Evolutionary conservation across 2,329 filamentous ascomycete genomes (phyloP), one percentile per base, ranked within the genome.

Genomic region (Stagonosporopsis tanaceti): DNA sequence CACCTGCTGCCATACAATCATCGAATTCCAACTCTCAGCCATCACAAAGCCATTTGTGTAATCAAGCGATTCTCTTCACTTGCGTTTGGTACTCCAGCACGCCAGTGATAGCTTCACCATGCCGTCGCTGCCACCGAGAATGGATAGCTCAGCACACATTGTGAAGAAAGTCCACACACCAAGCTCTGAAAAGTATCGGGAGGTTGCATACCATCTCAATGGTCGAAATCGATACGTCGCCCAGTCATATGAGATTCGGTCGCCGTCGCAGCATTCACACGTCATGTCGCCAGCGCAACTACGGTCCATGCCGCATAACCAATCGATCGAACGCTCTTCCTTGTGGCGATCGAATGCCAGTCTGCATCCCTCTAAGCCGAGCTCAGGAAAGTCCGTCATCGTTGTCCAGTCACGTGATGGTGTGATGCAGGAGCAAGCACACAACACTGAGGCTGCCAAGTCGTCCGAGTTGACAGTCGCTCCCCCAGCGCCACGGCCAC

Each of bases 401-500:
- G 63, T 62, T 62, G 61, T 50, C 50, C 61, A 22, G 54, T 41
- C 62, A 68, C 58, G 57, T 62, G 65, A 64, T 38, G 27, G 32
- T 24, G 17, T 35, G 57, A 53, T 54, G n/a, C 20, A 61, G 40
- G 24, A 37, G 34, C 45, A 39, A 24, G 22, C 52, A 41, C 56
- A 47, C 25, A 39, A 39, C 11, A 4, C 28, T 32, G 24, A 14
- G 48, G 4, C 4, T 38, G 15, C 8, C 28, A n/a, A 56, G 2
- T 34, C 24, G 12, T 52, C 45, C 22, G 40, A 35, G 8, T 27
- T 60, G 2, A 46, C 53, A 3, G 67, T 56, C n/a, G 66, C 70
- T 32, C 76, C 76, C 7, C 62, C 66, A 14, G 72, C 72, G n/a
- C 74, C 76, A 24, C 68, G 63, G 38, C 50, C 70, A 28, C 50